Base-by-base conservation (phyloP, 2,329 filamentous ascomycete species). In the Aschersonia sp. region DNA sequence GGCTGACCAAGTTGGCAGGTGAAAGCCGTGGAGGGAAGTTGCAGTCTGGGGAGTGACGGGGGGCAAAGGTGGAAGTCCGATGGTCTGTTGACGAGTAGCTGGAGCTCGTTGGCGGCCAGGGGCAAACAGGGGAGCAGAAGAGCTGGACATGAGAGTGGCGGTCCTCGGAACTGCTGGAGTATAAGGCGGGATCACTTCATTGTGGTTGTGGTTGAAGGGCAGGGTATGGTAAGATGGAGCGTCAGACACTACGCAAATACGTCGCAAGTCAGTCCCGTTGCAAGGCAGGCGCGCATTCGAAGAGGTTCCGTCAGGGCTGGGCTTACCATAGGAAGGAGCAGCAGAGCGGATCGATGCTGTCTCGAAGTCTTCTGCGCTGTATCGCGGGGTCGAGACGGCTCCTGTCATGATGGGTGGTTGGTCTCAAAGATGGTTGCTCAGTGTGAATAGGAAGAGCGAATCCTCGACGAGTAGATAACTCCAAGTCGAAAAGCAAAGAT, bases 271-370 rank as follows among this genome's bases (percentile, higher is more conserved):
- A 31, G 28, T 9, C 43, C 20, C 20, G 44, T 12, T 5, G 42
- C 31, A 38, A 38, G 7, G 32, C 32, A 38, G 2, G 32, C 32
- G 32, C 12, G 32, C 32, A 9, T 32, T 44, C 46, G 3, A 4
- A 9, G n/a, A 5, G 20, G 7, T 42, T 29, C 40, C 66, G 20
- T 20, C 20, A 20, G 20, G 20, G 20, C 20, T 20, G 20, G 20
- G 20, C 74, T 70, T 55, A 80, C 76, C 69, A 60, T 84, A 84
- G 7, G 81, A 84, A 41, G 81, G 81, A n/a, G 80, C 80, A 5
- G 74, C 74, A 20, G 80, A 84, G 54, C 70, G 77, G 51, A 85
- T 75, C 7, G 82, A 85, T 5, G 76, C 73, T 29, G 80, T 82
- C 56, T 85, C 81, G 50, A 82, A 78, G 59, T 84, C 80, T 51